These are phyloP conservation scores for Erythrophleum fordii DNA, from an alignment of 306 rosid species.

Conservation along the genomic window DNA sequence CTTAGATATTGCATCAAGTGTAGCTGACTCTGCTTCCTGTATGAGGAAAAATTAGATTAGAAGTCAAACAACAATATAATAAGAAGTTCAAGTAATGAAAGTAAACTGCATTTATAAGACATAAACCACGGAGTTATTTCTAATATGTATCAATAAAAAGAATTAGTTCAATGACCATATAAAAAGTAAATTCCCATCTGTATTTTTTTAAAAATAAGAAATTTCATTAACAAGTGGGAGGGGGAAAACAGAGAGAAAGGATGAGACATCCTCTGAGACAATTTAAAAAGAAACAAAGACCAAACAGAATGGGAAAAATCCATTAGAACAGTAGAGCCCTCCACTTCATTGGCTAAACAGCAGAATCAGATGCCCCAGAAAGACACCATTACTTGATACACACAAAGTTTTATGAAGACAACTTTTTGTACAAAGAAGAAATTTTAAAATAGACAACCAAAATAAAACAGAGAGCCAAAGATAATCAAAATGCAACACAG, in stretches of 20 bases:
- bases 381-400: too few relatives aligned
- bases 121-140: conserved; percentile 1
- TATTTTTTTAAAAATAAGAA: neutral
- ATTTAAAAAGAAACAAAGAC: neutral
- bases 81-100: conserved; percentile 16
- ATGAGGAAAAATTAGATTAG: conserved; percentile 1
- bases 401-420: too few relatives aligned
- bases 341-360: too few relatives aligned
- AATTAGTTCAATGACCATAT: neutral
- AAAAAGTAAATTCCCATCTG: neutral
- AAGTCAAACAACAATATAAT: conserved; percentile 29
- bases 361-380: too few relatives aligned
- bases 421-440: too few relatives aligned
- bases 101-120: neutral
- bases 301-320: neutral
- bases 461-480: too few relatives aligned
- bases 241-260: neutral
- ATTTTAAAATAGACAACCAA: too few relatives aligned
- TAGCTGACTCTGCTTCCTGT: conserved; percentile 95
- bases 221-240: neutral
- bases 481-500: too few relatives aligned
- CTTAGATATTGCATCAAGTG: conserved; percentile 94
- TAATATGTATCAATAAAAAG: neutral
- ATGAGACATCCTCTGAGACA: neutral
- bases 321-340: too few relatives aligned